Evolutionary conservation across 2,329 filamentous ascomycete genomes (phyloP), one percentile per base, ranked within the genome.

Genomic region (Graphilbum fragrans): DNA sequence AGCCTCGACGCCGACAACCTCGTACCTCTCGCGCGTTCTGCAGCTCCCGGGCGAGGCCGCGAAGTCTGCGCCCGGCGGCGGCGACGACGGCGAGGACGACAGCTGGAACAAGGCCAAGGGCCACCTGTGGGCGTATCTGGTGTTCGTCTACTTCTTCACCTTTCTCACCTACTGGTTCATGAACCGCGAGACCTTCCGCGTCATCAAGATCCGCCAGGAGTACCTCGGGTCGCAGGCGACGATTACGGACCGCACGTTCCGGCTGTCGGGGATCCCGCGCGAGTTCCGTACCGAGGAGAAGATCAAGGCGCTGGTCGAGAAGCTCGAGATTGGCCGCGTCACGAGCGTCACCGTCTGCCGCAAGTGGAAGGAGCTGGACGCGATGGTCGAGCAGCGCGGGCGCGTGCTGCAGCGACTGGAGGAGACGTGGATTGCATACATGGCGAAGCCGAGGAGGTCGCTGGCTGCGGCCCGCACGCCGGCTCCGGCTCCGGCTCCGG

Each of bases 81-180:
- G 45, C 31, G 43, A 44, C 35, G 44, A 33, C 36, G 51, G 35
- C 29, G 49, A 55, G 17, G 56, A 58, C 39, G 55, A 58, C 31
- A 52, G 52, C 37, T 61, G 53, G 39, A 55, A 58, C 27, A 50
- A 50, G 3, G 55, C 57, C 29, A 58, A 57, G 47, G 60, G 62
- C 33, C 94, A 88, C 52, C 65, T 95, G 2, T 95, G 90, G 87
- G 84, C 90, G 53, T 95, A 96, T 55, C 74, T 94, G 14, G 69
- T 84, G n/a, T 98, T 98, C 53, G 85, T 87, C 1, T 98, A 95
- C 64, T 70, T 96, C 39, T 98, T 96, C 59, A 90, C 82, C 6
- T 76, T 68, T 2, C 63, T 96, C 34, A 83, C 85, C 0, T 66
- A 95, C 12, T 94, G 88, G 56, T 74, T 90, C 50, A 78, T 96